Conservation (phyloP, 2,329 filamentous ascomycete genomes). For the Pseudocercospora fijiensis region DNA sequence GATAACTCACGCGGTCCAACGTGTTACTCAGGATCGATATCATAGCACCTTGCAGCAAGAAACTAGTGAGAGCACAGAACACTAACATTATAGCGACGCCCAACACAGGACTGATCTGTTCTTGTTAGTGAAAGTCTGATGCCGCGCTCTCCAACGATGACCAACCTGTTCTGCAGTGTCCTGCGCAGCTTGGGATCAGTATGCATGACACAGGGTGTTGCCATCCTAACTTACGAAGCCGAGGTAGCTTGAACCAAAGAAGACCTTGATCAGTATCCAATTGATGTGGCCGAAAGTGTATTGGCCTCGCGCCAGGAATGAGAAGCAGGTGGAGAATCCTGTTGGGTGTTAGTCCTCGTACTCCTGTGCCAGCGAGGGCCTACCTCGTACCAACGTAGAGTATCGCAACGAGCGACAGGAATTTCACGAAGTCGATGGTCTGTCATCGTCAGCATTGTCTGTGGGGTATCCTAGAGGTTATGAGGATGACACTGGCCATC, state of each 20-base stretch:
- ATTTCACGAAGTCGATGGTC: constrained; percentile 86
- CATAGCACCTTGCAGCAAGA: constrained; percentile 71
- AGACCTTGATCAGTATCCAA: constrained; percentile 61
- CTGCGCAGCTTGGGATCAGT: constrained; percentile 30
- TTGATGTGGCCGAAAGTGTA: constrained; percentile 69
- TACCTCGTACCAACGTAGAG: constrained; percentile 66
- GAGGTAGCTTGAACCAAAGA: constrained; percentile 73
- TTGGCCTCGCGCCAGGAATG: constrained; percentile 68
- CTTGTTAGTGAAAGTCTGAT: constrained; percentile 19
- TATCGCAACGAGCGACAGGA: constrained; percentile 73
- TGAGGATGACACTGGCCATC: constrained; percentile 59
- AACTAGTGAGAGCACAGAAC: constrained; percentile 73
- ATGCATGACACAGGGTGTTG: neutral
- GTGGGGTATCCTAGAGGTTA: neutral
- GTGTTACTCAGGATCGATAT: constrained; percentile 29
- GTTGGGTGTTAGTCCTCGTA: constrained; percentile 9
- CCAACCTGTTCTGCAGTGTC: constrained; percentile 51
- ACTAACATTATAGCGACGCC: constrained; percentile 61
- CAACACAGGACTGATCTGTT: constrained; percentile 49
- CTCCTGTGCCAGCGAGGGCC: constrained; percentile 1
- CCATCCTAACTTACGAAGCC: constrained; percentile 61
- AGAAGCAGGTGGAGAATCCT: constrained; percentile 86
- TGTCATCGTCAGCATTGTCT: constrained; percentile 31
- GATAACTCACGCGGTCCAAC: constrained; percentile 29
- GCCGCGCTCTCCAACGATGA: constrained; percentile 14